Evolutionary conservation across 768 basidiomycete genomes (phyloP), one percentile per base, ranked within the genome.

Genomic region (Bullera alba): DNA sequence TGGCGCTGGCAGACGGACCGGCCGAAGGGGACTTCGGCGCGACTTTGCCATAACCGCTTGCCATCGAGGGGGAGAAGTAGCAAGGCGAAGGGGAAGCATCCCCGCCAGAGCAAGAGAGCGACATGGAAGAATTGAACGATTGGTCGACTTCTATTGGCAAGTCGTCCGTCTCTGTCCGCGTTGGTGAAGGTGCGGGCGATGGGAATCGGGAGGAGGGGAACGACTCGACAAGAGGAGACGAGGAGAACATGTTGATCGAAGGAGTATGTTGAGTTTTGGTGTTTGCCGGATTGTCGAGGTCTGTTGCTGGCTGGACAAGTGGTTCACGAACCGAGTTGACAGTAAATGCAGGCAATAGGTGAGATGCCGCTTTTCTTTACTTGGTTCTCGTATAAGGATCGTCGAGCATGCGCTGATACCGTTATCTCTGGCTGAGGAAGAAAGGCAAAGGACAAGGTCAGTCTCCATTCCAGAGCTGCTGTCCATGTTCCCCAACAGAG

Each of bases 91-190:
- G 37, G 8, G 37, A 39, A 21, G 10, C 12, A 21, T 39, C 37
- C 7, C 37, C 39, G 25, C 59, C 55, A 42, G 38, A 22, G 14
- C 34, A n/a, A 8, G 50, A 41, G 21, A 63, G 38, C 17, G 61
- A 62, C 63, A 68, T 58, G 51, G 66, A 68, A 15, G 66, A 68
- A 57, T 65, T 68, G 66, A 68, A 68, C 2, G 66, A 68, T 38
- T 61, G 63, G 46, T 68, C 66, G 17, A 68, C 66, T 32, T 68
- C 66, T 26, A 61, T 61, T 6, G 66, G 66, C 4, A 68, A 44
- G 27, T 65, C 63, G 30, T n/a, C n/a, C n/a, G 48, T 54, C 17
- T 65, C 66, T 45, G 66, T 68, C 15, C 50, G 50, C 3, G 66
- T 68, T 2, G 66, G 66, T n/a, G 66, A 68, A 1, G 61, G 59